A percentile compares a stretch with the other conserved stretches of the same genome.
phyloP scores from a whole-genome alignment of 164 flowering plant genomes.

The Taxillus chinensis region DNA sequence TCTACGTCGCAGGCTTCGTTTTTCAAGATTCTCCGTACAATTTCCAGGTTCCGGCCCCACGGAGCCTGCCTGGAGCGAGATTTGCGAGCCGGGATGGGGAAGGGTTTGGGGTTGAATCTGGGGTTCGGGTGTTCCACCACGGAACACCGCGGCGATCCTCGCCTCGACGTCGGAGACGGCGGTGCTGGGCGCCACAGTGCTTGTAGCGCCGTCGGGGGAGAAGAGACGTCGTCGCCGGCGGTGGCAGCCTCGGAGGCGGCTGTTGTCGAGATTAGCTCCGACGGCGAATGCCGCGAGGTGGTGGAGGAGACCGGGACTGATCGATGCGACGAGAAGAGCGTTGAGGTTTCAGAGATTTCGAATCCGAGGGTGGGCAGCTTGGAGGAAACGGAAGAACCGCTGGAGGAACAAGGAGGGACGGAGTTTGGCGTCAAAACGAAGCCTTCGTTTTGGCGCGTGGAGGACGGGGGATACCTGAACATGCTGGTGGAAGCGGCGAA shows the following conservation, averaged over 20 bases:
- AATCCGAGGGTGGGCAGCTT: too few relatives aligned
- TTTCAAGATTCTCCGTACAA: conserved; percentile 26
- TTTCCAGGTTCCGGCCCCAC: conserved; percentile 11
- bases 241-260: background rate
- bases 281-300: conserved; percentile 14
- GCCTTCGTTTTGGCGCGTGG: conserved; percentile 1
- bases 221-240: conserved; percentile 8
- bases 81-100: background rate
- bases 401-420: background rate
- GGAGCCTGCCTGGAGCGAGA: background rate
- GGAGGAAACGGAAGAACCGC: background rate
- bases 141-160: conserved; percentile 4
- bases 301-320: background rate
- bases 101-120: conserved; percentile 23
- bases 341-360: too few relatives aligned
- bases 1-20: conserved; percentile 30
- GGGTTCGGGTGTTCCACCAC: conserved; percentile 16
- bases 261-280: conserved; percentile 9
- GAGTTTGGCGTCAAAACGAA: background rate
- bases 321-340: too few relatives aligned
- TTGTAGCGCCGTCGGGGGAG: conserved; percentile 5
- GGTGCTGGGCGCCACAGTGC: conserved; percentile 2
- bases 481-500: conserved; percentile 39
- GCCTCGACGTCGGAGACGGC: conserved; percentile 13
- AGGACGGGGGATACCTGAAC: conserved; percentile 16